Percentiles rank a stretch among this genome's conserved stretches.
These are phyloP conservation scores for Ormosia semicastrata DNA, from an alignment of 306 rosid species.

Conservation along the genomic window DNA sequence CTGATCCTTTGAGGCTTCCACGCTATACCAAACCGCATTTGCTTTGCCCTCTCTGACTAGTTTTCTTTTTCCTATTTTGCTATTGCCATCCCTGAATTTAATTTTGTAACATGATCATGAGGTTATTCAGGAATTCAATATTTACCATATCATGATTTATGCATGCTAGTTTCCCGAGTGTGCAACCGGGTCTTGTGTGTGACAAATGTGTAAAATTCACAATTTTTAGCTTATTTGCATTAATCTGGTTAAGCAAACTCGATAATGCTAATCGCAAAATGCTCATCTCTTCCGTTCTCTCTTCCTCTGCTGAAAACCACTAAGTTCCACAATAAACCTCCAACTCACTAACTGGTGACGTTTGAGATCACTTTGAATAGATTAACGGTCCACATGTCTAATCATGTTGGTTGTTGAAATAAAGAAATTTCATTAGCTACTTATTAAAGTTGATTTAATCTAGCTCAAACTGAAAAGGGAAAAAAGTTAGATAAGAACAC, in stretches of 20 bases:
- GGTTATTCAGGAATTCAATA: not conserved
- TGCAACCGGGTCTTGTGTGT: not conserved
- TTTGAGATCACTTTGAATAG: conserved; percentile 41
- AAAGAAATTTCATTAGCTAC: conserved; percentile 51
- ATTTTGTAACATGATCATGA: not conserved
- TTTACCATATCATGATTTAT: conserved; percentile 1
- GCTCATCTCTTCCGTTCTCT: not conserved
- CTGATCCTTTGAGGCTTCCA: conserved; percentile 17
- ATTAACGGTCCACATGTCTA: conserved; percentile 74
- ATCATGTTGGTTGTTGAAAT: conserved; percentile 90
- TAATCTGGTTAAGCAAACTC: not conserved
- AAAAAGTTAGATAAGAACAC: not conserved
- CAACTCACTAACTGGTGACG: conserved; percentile 33
- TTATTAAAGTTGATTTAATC: conserved; percentile 50
- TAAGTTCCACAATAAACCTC: conserved; percentile 1
- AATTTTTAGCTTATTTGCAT: not conserved
- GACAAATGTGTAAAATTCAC: conserved; percentile 18
- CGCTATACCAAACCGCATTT: conserved; percentile 47
- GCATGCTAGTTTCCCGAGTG: conserved; percentile 18
- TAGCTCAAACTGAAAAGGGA: conserved; percentile 26
- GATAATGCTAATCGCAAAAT: conserved; percentile 19
- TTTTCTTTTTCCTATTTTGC: not conserved
- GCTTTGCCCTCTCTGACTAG: conserved; percentile 3
- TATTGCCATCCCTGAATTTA: conserved; percentile 12
- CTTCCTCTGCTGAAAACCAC: conserved; percentile 12